These are phyloP conservation scores for Cyclotella baltica DNA, from an alignment of 108 stramenopile species.

Conservation along the genomic window DNA sequence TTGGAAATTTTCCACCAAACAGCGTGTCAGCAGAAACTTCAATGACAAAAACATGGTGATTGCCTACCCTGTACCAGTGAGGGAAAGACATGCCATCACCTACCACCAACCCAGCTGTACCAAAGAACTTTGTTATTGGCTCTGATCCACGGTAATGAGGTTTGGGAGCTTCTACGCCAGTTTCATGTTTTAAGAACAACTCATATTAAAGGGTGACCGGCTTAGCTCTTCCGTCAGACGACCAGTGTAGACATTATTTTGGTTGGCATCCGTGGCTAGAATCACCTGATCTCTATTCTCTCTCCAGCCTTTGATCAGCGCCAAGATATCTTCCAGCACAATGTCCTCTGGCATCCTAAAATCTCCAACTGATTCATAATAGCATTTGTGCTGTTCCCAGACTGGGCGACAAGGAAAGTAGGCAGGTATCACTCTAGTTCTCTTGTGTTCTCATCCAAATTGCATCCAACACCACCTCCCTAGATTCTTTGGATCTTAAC, in stretches of 20 bases:
- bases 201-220: too few relatives aligned
- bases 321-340: not conserved
- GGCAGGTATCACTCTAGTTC: not conserved
- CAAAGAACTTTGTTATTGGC: not conserved
- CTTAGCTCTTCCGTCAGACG: too few relatives aligned
- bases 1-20: conserved; percentile 11
- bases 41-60: conserved; percentile 22
- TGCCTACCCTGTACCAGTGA: conserved; percentile 14
- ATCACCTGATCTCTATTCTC: not conserved
- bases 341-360: not conserved
- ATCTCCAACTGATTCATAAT: not conserved
- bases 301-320: not conserved
- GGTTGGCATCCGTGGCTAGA: conserved; percentile 5
- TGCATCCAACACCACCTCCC: conserved; percentile 19
- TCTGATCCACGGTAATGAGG: not conserved
- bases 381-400: conserved; percentile 17
- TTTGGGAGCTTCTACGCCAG: not conserved
- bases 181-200: too few relatives aligned
- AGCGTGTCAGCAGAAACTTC: conserved; percentile 19
- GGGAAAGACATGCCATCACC: not conserved
- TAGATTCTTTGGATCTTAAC: not conserved
- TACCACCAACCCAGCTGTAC: too few relatives aligned
- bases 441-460: not conserved
- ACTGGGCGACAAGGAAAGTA: conserved; percentile 10
- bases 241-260: conserved; percentile 23